These are phyloP conservation scores for Yarrowia divulgata DNA, from an alignment of 805 yeast genomes.

Conservation along the genomic window DNA sequence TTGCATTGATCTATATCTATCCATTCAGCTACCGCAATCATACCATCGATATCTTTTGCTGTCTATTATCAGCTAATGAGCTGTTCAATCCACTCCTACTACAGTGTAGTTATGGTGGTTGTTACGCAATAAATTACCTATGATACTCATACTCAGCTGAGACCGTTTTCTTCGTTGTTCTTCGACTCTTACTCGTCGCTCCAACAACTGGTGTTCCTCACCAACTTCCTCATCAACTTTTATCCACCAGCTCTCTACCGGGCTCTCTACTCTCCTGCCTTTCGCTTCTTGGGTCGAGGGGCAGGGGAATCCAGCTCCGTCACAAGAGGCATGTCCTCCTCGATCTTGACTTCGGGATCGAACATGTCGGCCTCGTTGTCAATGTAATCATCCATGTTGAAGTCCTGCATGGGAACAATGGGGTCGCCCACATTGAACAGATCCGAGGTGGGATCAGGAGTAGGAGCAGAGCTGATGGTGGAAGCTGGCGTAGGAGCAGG, in stretches of 20 bases:
- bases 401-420: conserved; percentile 28
- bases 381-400: conserved; percentile 38
- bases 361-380: conserved; percentile 37
- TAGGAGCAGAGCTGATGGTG: conserved; percentile 21
- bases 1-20: no score
- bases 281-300: conserved; percentile 36
- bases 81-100: not conserved
- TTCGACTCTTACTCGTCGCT: no score
- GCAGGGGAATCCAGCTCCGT: conserved; percentile 28
- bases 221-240: not conserved
- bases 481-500: conserved; percentile 32
- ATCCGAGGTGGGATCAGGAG: conserved; percentile 18
- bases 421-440: conserved; percentile 18
- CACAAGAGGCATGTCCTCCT: conserved; percentile 24
- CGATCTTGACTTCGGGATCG: conserved; percentile 30
- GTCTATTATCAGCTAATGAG: not conserved
- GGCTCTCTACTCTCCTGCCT: conserved; percentile 20
- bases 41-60: not conserved
- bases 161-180: not conserved
- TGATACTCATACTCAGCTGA: conserved; percentile 15
- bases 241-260: not conserved
- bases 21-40: not conserved
- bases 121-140: conserved; percentile 23
- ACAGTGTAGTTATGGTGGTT: conserved; percentile 10
- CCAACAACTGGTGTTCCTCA: not conserved